Base-by-base conservation (phyloP, 1,139 yeast genomes). In the Yamadazyma atlantica region DNA sequence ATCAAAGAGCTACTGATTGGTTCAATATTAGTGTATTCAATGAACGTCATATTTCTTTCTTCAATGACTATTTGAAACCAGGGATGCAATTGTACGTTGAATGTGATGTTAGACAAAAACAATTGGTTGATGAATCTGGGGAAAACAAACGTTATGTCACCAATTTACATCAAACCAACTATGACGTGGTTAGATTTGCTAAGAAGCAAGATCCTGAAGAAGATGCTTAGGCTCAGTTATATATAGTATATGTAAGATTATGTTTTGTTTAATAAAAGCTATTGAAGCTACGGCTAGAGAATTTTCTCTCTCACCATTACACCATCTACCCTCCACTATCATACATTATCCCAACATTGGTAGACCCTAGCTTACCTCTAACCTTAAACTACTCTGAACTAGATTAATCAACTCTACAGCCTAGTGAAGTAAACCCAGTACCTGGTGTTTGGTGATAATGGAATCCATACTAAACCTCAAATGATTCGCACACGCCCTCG, bases 31-130 rank as follows among this genome's bases (percentile, higher is more conserved):
- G 66, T 33, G 75, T 64, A 4, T 71, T 70, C 51, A 63, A 66
- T 46, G 74, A 68, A 28, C 51, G 53, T 37, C 75, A 69, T 38
- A 55, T 68, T 24, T 39, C 50, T 22, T 61, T 65, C 37, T 68
- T 69, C 57, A 67, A 66, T 45, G 60, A 61, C 41, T 58, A 62
- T 48, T 57, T 71, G 55, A 63, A 61, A 44, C 68, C 68, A 19
- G 77, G 77, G 34, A 66, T 64, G 46, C 66, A 62, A 47, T 56
- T 71, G 50, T 60, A 49, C 37, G 76, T 69, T 34, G 75, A 71
- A 48, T 69, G 69, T 43, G 68, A 62, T 41, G 66, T 66, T 32
- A 65, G 57, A 50, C 69, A 59, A 50, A 60, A 60, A 39, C 58
- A 55, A 30, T 50, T 61, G 30, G 52, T 49, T 34, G 74, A 69